Evolutionary conservation across 352 stramenopile species (phyloP).

Genomic region (Aphanomyces invadans): DNA sequence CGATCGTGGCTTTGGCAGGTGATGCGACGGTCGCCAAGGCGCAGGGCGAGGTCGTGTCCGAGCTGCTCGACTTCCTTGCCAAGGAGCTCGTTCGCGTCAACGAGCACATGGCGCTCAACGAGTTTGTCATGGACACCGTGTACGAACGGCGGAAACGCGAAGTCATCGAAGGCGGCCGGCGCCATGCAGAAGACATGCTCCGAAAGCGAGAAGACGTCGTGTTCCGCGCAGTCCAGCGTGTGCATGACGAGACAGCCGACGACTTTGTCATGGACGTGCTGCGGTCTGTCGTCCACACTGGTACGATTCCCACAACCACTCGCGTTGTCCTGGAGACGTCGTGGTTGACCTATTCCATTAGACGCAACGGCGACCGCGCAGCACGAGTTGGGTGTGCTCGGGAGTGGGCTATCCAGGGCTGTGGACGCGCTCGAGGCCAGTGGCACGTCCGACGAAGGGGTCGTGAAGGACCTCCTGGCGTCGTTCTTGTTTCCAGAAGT

Average conservation of each 20-base stretch:
- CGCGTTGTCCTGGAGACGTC: too few relatives aligned
- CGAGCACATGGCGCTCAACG: constrained; percentile 66
- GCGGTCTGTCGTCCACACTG: constrained; percentile 42
- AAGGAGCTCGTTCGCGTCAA: constrained; percentile 80
- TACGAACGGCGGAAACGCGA: constrained; percentile 67
- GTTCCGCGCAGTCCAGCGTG: constrained; percentile 58
- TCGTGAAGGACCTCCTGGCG: constrained; percentile 74
- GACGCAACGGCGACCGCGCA: constrained; percentile 34
- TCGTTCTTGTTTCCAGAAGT: constrained; percentile 77
- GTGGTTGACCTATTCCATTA: too few relatives aligned
- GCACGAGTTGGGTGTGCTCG: constrained; percentile 45
- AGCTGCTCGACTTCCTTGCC: constrained; percentile 83
- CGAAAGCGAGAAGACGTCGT: constrained; percentile 79
- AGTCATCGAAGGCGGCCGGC: constrained; percentile 74
- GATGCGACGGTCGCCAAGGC: constrained; percentile 50
- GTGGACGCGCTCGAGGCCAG: constrained; percentile 43
- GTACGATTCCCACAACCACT: constrained; percentile 17
- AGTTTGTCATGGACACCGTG: constrained; percentile 59
- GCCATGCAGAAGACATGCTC: constrained; percentile 80
- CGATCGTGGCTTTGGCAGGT: constrained; percentile 37
- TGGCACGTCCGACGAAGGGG: constrained; percentile 41
- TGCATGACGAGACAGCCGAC: constrained; percentile 69
- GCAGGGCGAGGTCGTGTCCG: constrained; percentile 81
- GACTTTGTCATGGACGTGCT: constrained; percentile 68
- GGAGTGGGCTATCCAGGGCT: constrained; percentile 38